A percentile compares a stretch with the other conserved stretches of the same genome.
Evolutionary conservation across 176 grass and related monocot species (phyloP).

Genomic region (Typha latifolia): DNA sequence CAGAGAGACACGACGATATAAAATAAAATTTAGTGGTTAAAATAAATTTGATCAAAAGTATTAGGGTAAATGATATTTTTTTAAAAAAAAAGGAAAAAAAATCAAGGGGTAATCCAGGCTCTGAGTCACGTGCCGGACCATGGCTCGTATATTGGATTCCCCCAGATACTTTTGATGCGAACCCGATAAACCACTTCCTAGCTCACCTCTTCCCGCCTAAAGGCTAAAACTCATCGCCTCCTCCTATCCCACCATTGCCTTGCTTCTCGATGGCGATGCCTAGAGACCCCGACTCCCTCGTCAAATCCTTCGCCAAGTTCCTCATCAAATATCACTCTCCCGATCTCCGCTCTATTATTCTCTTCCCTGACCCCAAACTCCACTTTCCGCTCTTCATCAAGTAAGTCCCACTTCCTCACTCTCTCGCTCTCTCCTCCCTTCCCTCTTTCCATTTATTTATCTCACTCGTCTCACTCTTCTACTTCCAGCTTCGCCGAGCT

Average conservation of each 20-base stretch:
- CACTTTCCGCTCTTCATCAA: slow-evolving; percentile 62
- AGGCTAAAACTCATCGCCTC: not conserved
- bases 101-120: too few relatives aligned
- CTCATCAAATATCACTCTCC: slow-evolving; percentile 23
- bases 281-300: not conserved
- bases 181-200: not conserved
- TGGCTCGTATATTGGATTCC: too few relatives aligned
- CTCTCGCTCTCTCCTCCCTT: not conserved
- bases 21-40: too few relatives aligned
- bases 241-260: not conserved
- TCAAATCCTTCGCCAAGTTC: slow-evolving; percentile 24
- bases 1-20: too few relatives aligned
- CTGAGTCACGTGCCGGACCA: too few relatives aligned
- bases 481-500: slow-evolving; percentile 64
- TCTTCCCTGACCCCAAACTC: slow-evolving; percentile 34
- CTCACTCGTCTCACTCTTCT: not conserved
- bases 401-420: slow-evolving; percentile 22
- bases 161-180: too few relatives aligned
- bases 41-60: too few relatives aligned
- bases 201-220: not conserved
- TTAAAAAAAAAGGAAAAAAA: too few relatives aligned
- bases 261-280: not conserved
- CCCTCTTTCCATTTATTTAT: slow-evolving; percentile 17
- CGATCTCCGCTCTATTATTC: slow-evolving; percentile 44
- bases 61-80: too few relatives aligned